Conservation (phyloP, 169 alveolate genomes). For the Plasmodium yoelii region DNA sequence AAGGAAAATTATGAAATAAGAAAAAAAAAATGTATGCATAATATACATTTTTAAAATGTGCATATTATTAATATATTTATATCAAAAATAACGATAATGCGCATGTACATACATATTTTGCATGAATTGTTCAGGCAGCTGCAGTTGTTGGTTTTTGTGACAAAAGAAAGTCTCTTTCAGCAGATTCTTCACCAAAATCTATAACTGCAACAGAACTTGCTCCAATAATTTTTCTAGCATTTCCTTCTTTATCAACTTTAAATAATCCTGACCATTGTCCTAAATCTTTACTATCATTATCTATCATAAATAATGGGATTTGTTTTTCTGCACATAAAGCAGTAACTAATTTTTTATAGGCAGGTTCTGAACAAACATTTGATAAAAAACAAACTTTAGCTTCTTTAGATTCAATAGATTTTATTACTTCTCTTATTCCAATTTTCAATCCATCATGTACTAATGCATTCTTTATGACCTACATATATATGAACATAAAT, state of each 20-base stretch:
- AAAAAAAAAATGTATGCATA: background rate
- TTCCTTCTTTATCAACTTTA: constrained; percentile 95
- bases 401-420: constrained; percentile 93
- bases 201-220: constrained; percentile 96
- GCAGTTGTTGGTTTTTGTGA: constrained; percentile 82
- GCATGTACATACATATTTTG: no score
- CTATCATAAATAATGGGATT: constrained; percentile 93
- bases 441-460: constrained; percentile 94
- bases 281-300: constrained; percentile 92
- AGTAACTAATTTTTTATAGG: constrained; percentile 94
- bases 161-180: constrained; percentile 92
- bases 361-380: constrained; percentile 94
- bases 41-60: no score
- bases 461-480: constrained; percentile 91
- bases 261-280: constrained; percentile 98
- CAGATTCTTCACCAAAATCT: constrained; percentile 96
- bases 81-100: no score
- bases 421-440: constrained; percentile 96
- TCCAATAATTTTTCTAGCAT: constrained; percentile 95
- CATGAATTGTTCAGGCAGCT: constrained; percentile 10
- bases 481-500: constrained; percentile 1
- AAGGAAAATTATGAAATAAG: background rate
- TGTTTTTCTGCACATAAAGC: constrained; percentile 93
- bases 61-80: no score
- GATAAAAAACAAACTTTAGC: constrained; percentile 96